phyloP scores from a whole-genome alignment of 495 filamentous ascomycete genomes.

The Neurospora terricola region DNA sequence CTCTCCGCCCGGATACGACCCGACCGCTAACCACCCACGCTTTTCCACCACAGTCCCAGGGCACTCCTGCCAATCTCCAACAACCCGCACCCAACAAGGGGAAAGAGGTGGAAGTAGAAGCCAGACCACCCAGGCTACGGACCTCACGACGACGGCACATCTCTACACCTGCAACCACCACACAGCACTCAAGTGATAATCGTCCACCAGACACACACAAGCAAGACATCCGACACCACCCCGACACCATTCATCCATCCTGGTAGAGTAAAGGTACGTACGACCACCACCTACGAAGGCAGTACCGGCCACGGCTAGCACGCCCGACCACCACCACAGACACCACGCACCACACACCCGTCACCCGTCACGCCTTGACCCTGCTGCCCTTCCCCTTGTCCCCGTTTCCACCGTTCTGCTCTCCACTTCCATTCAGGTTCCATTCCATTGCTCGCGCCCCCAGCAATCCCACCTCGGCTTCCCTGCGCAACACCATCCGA shows the following conservation, averaged over 20 bases:
- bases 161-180: not conserved
- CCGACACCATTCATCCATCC: not conserved
- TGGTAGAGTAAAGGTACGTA: not conserved
- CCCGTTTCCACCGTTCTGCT: not conserved
- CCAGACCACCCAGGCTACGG: not conserved
- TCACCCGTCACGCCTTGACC: slow-evolving; percentile 5
- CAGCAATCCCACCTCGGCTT: slow-evolving; percentile 23
- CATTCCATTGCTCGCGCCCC: slow-evolving; percentile 18
- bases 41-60: not conserved
- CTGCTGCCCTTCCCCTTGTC: slow-evolving; percentile 6
- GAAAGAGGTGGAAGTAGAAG: not conserved
- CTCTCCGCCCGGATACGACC: not conserved
- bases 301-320: not conserved
- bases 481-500: slow-evolving; percentile 9
- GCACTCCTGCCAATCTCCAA: not conserved
- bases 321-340: not conserved
- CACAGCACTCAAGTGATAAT: not conserved
- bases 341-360: not conserved
- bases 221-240: not conserved
- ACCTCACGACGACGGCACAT: not conserved
- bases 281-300: not conserved
- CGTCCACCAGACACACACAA: not conserved
- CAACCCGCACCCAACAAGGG: not conserved
- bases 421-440: not conserved
- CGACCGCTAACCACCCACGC: not conserved